Conservation (phyloP, 768 basidiomycete species). For the Lactarius hatsudake region DNA sequence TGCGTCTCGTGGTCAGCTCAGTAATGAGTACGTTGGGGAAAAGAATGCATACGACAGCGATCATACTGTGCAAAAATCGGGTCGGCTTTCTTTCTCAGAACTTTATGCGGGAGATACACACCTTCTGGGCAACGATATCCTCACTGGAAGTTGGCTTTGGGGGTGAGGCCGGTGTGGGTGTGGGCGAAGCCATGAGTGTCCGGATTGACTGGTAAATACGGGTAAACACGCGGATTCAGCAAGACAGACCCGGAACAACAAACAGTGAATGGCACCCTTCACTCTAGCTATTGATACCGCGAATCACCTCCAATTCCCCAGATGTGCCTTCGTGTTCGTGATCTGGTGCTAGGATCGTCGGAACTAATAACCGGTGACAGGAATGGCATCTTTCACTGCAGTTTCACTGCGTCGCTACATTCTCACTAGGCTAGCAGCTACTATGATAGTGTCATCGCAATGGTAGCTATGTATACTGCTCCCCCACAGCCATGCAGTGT, state of each 20-base stretch:
- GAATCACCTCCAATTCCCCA: background rate
- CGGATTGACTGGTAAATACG: slow-evolving; percentile 15
- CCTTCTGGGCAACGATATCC: slow-evolving; percentile 89
- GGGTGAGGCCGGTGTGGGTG: slow-evolving; percentile 32
- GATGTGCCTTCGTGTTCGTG: background rate
- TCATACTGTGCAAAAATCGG: slow-evolving; percentile 55
- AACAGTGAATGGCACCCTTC: background rate
- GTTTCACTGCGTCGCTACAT: background rate
- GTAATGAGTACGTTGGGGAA: background rate
- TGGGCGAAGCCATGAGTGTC: slow-evolving; percentile 41
- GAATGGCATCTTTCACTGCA: background rate
- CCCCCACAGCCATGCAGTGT: background rate
- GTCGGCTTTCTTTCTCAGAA: background rate
- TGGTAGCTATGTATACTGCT: background rate
- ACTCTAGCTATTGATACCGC: no score
- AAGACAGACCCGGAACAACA: no score
- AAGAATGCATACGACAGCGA: slow-evolving; percentile 52
- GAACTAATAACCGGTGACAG: background rate
- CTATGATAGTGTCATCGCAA: no score
- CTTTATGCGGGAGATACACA: slow-evolving; percentile 31
- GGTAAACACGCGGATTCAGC: slow-evolving; percentile 12
- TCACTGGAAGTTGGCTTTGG: slow-evolving; percentile 79
- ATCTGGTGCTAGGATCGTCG: background rate
- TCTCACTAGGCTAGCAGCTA: background rate
- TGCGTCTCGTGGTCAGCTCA: slow-evolving; percentile 4